Evolutionary conservation across 345 rosid genomes (phyloP).

Genomic region (Eutrema heterophyllum): DNA sequence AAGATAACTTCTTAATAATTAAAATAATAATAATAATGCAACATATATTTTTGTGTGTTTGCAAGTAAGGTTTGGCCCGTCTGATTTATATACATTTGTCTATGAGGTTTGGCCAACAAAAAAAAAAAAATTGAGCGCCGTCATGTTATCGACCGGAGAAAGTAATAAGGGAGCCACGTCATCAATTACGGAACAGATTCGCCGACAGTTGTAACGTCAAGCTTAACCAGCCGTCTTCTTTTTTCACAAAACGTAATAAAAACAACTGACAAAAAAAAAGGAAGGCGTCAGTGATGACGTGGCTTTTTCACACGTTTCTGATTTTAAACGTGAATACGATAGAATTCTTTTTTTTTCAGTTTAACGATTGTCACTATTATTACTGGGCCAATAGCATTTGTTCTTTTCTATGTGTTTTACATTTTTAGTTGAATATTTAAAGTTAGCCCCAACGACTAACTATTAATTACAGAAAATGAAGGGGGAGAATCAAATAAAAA

Average conservation of each 20-base stretch:
- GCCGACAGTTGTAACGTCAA: slow-evolving; percentile 35
- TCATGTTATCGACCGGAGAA: slow-evolving; percentile 12
- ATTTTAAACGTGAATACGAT: not conserved
- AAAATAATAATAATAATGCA: no score
- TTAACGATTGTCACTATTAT: not conserved
- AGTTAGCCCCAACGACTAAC: not conserved
- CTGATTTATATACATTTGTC: not conserved
- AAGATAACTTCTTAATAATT: no score
- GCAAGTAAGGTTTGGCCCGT: not conserved
- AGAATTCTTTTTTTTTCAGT: not conserved
- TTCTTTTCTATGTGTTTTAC: not conserved
- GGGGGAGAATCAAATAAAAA: slow-evolving; percentile 19
- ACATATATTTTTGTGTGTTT: not conserved
- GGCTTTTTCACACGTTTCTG: slow-evolving; percentile 13
- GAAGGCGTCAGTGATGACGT: slow-evolving; percentile 23
- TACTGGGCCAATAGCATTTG: not conserved
- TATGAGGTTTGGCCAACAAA: not conserved
- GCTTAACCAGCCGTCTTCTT: slow-evolving; percentile 20
- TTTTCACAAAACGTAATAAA: not conserved
- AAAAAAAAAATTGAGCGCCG: slow-evolving; percentile 13
- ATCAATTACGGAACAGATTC: slow-evolving; percentile 13
- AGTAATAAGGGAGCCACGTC: slow-evolving; percentile 17
- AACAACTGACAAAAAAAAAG: slow-evolving; percentile 2
- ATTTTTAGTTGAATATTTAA: not conserved
- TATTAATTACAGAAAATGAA: not conserved